Conservation (phyloP, 2,329 filamentous ascomycete species). For the Talaromyces atroroseus region DNA sequence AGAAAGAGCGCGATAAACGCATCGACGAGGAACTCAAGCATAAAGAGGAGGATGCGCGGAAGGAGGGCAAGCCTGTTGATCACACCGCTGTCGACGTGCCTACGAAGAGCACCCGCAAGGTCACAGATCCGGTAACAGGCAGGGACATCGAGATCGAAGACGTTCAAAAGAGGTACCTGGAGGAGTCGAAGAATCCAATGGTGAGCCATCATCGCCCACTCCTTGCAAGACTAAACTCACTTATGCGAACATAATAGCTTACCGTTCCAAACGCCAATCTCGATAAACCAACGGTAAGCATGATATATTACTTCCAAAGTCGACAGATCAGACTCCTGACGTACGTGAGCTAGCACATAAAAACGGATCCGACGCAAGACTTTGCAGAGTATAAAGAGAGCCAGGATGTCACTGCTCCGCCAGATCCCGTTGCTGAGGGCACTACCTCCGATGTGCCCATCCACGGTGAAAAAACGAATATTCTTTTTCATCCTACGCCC, state of each 20-base stretch:
- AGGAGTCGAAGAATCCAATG: conserved; percentile 65
- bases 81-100: conserved; percentile 45
- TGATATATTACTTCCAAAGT: background rate
- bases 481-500: conserved; percentile 91
- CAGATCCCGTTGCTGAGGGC: conserved; percentile 74
- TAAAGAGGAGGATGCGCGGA: conserved; percentile 28
- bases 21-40: conserved; percentile 56
- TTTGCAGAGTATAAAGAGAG: conserved; percentile 74
- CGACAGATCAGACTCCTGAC: conserved; percentile 13
- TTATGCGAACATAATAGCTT: conserved; percentile 45
- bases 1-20: conserved; percentile 65
- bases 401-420: conserved; percentile 86
- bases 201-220: conserved; percentile 37
- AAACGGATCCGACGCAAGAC: conserved; percentile 65
- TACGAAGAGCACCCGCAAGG: conserved; percentile 49
- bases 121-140: conserved; percentile 85
- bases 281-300: conserved; percentile 59
- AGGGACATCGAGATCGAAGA: conserved; percentile 82
- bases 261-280: conserved; percentile 88
- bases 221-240: background rate
- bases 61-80: conserved; percentile 36
- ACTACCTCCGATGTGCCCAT: conserved; percentile 92
- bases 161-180: conserved; percentile 64
- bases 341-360: conserved; percentile 47
- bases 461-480: conserved; percentile 91